Base-by-base conservation (phyloP, 2,329 filamentous ascomycete species). In the Penicillium sp. region DNA sequence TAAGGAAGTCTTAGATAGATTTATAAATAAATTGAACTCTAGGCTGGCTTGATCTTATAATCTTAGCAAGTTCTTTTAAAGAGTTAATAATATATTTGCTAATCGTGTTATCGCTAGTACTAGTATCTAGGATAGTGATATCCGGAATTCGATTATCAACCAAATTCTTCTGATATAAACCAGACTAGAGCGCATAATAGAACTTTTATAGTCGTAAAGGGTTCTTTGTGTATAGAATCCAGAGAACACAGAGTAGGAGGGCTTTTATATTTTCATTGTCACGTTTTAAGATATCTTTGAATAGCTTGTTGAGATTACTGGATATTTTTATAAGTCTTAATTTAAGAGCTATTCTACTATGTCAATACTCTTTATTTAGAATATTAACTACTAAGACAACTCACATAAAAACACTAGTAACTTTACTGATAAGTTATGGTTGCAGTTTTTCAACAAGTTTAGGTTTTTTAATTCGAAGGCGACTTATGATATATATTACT, bases 261-360 rank as follows among this genome's bases (percentile, higher is more conserved):
- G 74, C 67, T 0, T 77, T 67, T 43, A 68, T 66, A 5, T 82
- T 72, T 0, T 70, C 36, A 0, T 50, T 18, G 48, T 87, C 82
- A 13, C 81, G 72, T 0, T 53, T 74, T 2, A 86, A 51, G 0
- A 86, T 80, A 14, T 81, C 68, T 3, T 69, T 71, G 54, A 87
- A 86, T 0, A 87, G 60, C 0, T 79, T 69, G 34, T 72, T 65
- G 0, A 87, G 65, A 0, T 71, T 70, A 6, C 44, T 53, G 0
- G 77, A 79, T 31, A 79, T 71, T 27, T 78, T 70, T 6, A 62
- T 18, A 1, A 81, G 65, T 52, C 64, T 67, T 50, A 66, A 55
- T 18, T 62, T 57, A 4, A 79, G 52, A 77, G 43, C 14, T 24
- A 53, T 29, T 11, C 43, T 40, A 24, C 53, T 48, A 13, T 45